Conservation (phyloP, 106 monocot species). For the Acorus gramineus region DNA sequence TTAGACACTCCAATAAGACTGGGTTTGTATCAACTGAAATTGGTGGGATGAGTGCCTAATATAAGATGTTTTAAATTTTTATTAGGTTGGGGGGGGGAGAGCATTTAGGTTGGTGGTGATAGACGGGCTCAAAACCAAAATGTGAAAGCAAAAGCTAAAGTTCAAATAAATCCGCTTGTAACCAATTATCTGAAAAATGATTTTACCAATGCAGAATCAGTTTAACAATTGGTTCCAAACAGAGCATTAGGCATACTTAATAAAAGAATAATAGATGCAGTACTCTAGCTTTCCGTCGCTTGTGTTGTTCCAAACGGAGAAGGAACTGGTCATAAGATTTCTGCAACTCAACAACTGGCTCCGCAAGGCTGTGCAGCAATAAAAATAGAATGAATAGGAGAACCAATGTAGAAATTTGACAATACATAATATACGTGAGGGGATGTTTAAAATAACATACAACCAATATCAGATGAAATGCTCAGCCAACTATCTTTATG, state of each 20-base stretch:
- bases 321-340: constrained; percentile 77
- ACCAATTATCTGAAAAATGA: no score
- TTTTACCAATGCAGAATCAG: constrained; percentile 4
- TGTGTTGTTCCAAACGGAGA: constrained; percentile 40
- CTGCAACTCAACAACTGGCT: constrained; percentile 63
- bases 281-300: constrained; percentile 50
- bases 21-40: no score
- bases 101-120: no score
- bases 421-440: not conserved
- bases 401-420: not conserved
- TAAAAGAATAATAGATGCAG: not conserved
- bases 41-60: no score
- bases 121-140: no score
- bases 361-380: constrained; percentile 54
- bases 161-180: no score
- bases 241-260: not conserved
- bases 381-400: constrained; percentile 5
- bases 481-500: no score
- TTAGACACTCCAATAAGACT: no score
- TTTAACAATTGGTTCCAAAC: not conserved
- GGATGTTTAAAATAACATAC: not conserved
- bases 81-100: no score
- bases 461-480: not conserved
- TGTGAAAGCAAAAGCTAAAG: no score
- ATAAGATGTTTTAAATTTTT: no score